These are phyloP conservation scores for Hamigera avellanea DNA, from an alignment of 495 filamentous ascomycete genomes.

Conservation along the genomic window DNA sequence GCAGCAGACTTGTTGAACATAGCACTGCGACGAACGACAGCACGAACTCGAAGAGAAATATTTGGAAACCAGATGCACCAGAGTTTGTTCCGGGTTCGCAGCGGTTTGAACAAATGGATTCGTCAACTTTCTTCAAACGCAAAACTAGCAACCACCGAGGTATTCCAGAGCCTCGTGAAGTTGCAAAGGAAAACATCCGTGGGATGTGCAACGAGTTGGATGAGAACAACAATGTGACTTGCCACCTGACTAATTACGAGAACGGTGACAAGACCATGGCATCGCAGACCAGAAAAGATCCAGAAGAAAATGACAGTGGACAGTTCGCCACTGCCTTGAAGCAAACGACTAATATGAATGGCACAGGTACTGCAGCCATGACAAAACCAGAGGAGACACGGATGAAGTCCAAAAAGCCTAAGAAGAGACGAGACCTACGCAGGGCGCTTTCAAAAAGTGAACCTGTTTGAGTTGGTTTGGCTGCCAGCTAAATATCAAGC, in stretches of 20 bases:
- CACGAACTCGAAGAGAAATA: conserved; percentile 2
- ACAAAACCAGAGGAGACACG: background rate
- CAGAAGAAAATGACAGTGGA: background rate
- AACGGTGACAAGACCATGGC: background rate
- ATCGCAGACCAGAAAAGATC: background rate
- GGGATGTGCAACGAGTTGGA: background rate
- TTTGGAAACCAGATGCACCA: conserved; percentile 34
- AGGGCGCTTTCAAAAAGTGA: conserved; percentile 50
- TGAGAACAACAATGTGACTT: background rate
- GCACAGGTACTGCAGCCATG: background rate
- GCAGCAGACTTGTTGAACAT: background rate
- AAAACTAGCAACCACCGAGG: background rate
- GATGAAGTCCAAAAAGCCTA: background rate
- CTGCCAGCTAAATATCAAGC: no score
- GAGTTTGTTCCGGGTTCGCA: conserved; percentile 59
- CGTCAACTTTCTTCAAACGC: background rate
- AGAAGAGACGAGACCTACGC: conserved; percentile 48
- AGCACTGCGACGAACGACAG: background rate
- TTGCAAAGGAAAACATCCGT: background rate
- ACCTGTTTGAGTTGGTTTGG: conserved; percentile 24
- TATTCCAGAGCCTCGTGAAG: background rate
- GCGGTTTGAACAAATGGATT: conserved; percentile 36
- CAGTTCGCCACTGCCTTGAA: background rate
- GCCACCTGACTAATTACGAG: no score
- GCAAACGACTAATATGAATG: background rate